Conservation (phyloP, 805 yeast species). For the Wickerhamomyces bisporus region DNA sequence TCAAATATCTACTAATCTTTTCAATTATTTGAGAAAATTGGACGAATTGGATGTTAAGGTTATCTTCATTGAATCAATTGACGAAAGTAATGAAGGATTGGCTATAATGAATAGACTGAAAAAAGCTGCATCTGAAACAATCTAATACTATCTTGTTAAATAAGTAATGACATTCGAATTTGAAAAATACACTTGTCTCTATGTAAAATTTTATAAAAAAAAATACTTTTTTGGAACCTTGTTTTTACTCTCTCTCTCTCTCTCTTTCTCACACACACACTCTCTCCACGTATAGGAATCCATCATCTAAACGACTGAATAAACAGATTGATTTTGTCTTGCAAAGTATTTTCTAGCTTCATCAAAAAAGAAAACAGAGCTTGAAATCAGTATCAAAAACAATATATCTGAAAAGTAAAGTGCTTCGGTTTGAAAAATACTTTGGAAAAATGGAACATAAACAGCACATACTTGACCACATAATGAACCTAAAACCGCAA, state of each 20-base stretch:
- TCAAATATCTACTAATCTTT: constrained; percentile 72
- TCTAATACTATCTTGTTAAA: constrained; percentile 13
- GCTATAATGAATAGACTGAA: constrained; percentile 90
- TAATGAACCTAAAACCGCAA: constrained; percentile 84
- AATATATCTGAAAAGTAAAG: constrained; percentile 64
- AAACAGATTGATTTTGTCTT: constrained; percentile 13
- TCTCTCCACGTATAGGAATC: no score
- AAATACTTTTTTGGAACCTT: no score
- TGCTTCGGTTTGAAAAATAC: constrained; percentile 93
- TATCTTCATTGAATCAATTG: constrained; percentile 81
- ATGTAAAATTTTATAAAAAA: no score
- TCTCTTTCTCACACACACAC: no score
- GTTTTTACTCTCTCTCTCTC: no score
- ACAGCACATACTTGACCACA: constrained; percentile 91
- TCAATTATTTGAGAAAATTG: constrained; percentile 65
- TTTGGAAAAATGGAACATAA: constrained; percentile 88
- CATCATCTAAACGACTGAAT: constrained; percentile 26
- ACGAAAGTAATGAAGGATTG: constrained; percentile 72
- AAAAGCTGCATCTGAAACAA: constrained; percentile 69
- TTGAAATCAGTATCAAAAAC: constrained; percentile 57
- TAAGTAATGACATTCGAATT: no score
- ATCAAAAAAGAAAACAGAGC: constrained; percentile 82
- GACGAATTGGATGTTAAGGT: constrained; percentile 65
- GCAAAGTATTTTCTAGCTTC: constrained; percentile 60
- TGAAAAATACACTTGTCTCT: background rate